These are phyloP conservation scores for Teratosphaeria nubilosa DNA, from an alignment of 2,329 filamentous ascomycete species.

Conservation along the genomic window DNA sequence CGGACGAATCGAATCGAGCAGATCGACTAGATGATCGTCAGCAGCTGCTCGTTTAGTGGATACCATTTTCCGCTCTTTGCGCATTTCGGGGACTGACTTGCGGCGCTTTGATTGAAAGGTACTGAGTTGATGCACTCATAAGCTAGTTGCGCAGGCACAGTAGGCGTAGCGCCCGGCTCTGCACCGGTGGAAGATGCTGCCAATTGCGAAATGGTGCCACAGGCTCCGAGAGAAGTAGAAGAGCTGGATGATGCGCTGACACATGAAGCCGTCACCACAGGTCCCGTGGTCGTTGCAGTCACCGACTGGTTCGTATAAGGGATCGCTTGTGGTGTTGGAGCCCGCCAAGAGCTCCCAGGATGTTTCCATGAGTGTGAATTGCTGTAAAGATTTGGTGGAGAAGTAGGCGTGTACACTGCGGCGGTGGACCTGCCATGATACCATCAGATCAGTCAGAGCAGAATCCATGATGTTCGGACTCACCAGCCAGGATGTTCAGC, in stretches of 20 bases:
- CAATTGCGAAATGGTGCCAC: slow-evolving; percentile 18
- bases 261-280: neutral
- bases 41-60: neutral
- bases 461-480: neutral
- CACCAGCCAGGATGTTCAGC: slow-evolving; percentile 4
- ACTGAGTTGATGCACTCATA: slow-evolving; percentile 38
- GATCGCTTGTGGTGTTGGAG: neutral
- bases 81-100: slow-evolving; percentile 5
- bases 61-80: neutral
- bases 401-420: neutral
- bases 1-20: slow-evolving; percentile 34
- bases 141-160: slow-evolving; percentile 34
- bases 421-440: neutral
- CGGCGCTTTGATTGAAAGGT: slow-evolving; percentile 33
- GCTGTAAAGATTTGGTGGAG: neutral
- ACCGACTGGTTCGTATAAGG: neutral
- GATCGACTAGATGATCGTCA: slow-evolving; percentile 21
- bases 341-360: neutral
- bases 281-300: neutral
- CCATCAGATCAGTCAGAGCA: neutral
- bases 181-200: slow-evolving; percentile 14
- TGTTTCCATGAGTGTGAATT: neutral
- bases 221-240: slow-evolving; percentile 6
- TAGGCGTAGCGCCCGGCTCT: slow-evolving; percentile 22
- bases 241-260: neutral